A percentile compares a stretch with the other conserved stretches of the same genome.
Conservation (phyloP, 345 rosid genomes). For the Aurinia saxatilis region DNA sequence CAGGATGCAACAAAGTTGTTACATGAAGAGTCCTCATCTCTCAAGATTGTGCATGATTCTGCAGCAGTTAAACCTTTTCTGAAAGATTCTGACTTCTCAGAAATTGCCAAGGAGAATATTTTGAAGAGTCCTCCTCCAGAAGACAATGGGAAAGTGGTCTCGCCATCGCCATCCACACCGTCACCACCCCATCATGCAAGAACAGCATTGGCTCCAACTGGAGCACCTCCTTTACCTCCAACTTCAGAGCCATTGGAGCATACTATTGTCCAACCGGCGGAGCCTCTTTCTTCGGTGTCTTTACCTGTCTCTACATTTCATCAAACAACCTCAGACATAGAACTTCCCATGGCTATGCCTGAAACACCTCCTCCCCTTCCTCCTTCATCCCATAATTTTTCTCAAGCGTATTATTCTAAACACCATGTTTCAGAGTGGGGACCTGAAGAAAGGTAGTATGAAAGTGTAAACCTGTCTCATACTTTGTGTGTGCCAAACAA, state of each 20-base stretch:
- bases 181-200: slow-evolving; percentile 30
- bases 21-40: slow-evolving; percentile 26
- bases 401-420: slow-evolving; percentile 7
- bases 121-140: slow-evolving; percentile 9
- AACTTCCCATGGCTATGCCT: slow-evolving; percentile 22
- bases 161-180: slow-evolving; percentile 29
- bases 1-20: slow-evolving; percentile 21
- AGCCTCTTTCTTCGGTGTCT: slow-evolving; percentile 19
- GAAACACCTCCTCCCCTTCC: slow-evolving; percentile 24
- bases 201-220: slow-evolving; percentile 18
- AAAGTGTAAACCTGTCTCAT: slow-evolving; percentile 19
- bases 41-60: slow-evolving; percentile 29
- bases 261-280: slow-evolving; percentile 13
- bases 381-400: neutral
- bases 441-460: slow-evolving; percentile 4
- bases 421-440: slow-evolving; percentile 36
- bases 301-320: slow-evolving; percentile 12
- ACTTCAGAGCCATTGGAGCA: slow-evolving; percentile 12
- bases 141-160: slow-evolving; percentile 18
- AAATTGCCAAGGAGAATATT: slow-evolving; percentile 12
- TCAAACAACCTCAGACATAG: neutral
- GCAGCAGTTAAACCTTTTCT: slow-evolving; percentile 29
- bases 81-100: neutral
- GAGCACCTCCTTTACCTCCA: slow-evolving; percentile 21
- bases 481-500: slow-evolving; percentile 22